A percentile compares a stretch with the other conserved stretches of the same genome.
Evolutionary conservation across 1,284 basidiomycete species (phyloP).

Genomic region (Irpex sp.): DNA sequence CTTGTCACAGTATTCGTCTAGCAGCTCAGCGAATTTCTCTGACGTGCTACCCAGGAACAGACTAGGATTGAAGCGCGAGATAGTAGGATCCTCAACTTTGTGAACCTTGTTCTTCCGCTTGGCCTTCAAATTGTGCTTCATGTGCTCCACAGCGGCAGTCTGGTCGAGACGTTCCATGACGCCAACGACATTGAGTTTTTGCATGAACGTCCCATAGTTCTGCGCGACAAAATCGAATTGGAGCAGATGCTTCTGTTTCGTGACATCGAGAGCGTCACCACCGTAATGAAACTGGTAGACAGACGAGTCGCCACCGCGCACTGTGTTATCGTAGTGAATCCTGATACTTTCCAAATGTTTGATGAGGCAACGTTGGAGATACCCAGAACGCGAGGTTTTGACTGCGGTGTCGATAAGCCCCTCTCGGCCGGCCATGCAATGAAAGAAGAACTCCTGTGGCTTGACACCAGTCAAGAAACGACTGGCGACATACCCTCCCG

Average conservation of each 20-base stretch:
- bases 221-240: conserved; percentile 93
- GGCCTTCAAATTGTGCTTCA: conserved; percentile 89
- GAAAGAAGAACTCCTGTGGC: conserved; percentile 99
- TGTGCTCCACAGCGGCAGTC: conserved; percentile 70
- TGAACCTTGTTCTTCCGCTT: conserved; percentile 41
- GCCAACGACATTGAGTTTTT: conserved; percentile 66
- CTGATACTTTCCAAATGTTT: conserved; percentile 97
- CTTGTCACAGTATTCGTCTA: conserved; percentile 77
- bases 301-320: conserved; percentile 91
- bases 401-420: conserved; percentile 99
- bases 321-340: conserved; percentile 98
- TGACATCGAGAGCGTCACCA: conserved; percentile 95
- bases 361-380: conserved; percentile 97
- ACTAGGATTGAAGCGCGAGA: conserved; percentile 79
- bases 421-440: conserved; percentile 99
- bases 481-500: conserved; percentile 99
- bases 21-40: conserved; percentile 84
- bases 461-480: conserved; percentile 98
- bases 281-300: conserved; percentile 98
- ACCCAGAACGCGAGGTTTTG: conserved; percentile 98
- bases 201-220: conserved; percentile 82
- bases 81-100: conserved; percentile 64
- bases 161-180: conserved; percentile 63
- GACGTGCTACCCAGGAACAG: conserved; percentile 89
- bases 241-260: conserved; percentile 88